Evolutionary conservation across 139 green algal genomes (phyloP), one percentile per base, ranked within the genome.

Genomic region (Chlorella sp.): DNA sequence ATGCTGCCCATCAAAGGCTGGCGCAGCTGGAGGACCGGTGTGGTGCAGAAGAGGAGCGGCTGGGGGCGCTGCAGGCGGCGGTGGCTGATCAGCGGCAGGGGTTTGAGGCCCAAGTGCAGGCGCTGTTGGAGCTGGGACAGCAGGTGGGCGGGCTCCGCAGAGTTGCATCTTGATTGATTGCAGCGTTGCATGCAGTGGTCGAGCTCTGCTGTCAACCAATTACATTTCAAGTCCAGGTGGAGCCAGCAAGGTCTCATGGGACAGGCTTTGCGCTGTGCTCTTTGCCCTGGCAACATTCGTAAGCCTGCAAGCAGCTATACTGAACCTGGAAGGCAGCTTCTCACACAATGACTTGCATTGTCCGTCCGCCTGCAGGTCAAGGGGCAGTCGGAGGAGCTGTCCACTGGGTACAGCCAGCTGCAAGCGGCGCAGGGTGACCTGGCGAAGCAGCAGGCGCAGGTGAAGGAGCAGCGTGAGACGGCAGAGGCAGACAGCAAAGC

Each of bases 331-430:
- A 48, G 48, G 37, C 77, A n/a, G 19, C 21, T 61, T 57, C n/a
- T 18, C 9, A 4, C 61, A 36, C 21, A 26, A 9, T 19, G 36
- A 30, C 48, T 57, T 39, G 78, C 21, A 66, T n/a, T 5, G 37
- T 64, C 15, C 26, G 2, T 14, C 57, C 28, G 9, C 12, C 2
- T 82, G 53, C 75, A 79, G 87, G 87, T 90, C 30, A 90, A 90
- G 40, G 61, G n/a, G 15, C 87, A 90, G 39, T 90, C 87, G 22
- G 78, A 81, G 30, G 78, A 90, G 79, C 34, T 90, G 32, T 30
- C 87, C 0, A 16, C 61, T 19, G 78, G 40, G 0, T 86, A 61
- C 19, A 30, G 3, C 21, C 64, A 71, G 61, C 79, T 90, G 87
- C 61, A 90, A n/a, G 64, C 36, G 64, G 61, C 64, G 2, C 78